These are phyloP conservation scores for Trypanosoma theileri DNA, from an alignment of 208 protist genomes.

Conservation along the genomic window DNA sequence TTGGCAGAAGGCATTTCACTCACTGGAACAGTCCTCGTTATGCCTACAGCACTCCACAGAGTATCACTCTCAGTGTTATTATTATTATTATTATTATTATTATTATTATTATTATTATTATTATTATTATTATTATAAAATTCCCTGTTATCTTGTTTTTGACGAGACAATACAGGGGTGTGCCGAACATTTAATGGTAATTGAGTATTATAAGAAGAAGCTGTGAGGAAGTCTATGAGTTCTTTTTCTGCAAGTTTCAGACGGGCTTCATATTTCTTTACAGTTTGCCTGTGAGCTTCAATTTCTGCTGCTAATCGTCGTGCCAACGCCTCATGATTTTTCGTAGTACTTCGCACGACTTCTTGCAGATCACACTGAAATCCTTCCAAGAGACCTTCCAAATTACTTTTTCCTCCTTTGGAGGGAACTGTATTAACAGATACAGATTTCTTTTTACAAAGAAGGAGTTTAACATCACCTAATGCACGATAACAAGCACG, in stretches of 20 bases:
- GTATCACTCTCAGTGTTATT: too few relatives aligned
- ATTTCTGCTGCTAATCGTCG: slow-evolving; percentile 55
- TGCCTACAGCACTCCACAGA: background rate
- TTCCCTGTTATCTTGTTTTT: too few relatives aligned
- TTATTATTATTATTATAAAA: too few relatives aligned
- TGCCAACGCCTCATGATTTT: slow-evolving; percentile 48
- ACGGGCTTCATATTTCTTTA: slow-evolving; percentile 55
- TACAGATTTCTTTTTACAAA: background rate
- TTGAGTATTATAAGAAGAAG: background rate
- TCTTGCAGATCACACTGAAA: slow-evolving; percentile 39
- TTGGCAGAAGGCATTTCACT: background rate
- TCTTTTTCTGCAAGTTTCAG: slow-evolving; percentile 18
- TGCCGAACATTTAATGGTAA: background rate
- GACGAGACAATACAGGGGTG: too few relatives aligned
- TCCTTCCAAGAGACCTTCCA: slow-evolving; percentile 41
- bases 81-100: too few relatives aligned
- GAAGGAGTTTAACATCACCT: slow-evolving; percentile 22
- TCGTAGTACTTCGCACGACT: slow-evolving; percentile 29
- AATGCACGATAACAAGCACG: slow-evolving; percentile 54
- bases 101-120: too few relatives aligned
- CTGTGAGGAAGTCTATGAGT: slow-evolving; percentile 9
- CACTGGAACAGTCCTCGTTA: background rate
- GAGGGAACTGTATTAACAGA: slow-evolving; percentile 3
- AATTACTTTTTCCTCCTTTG: slow-evolving; percentile 26
- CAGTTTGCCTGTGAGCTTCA: slow-evolving; percentile 52